Conservation (phyloP, 768 basidiomycete species). For the Dacryopinax primogenitus region DNA sequence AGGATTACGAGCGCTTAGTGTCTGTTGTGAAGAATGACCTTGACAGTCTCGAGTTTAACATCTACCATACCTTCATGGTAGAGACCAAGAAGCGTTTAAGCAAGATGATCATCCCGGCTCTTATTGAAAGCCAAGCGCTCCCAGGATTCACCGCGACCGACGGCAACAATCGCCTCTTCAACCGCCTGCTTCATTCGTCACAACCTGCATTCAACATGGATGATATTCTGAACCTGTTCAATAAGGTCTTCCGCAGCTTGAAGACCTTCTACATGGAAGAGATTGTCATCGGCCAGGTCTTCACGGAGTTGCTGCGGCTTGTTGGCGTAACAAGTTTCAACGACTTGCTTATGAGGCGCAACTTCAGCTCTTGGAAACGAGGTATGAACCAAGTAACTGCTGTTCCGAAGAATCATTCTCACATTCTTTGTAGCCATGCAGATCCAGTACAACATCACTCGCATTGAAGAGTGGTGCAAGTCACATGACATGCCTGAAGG, state of each 20-base stretch:
- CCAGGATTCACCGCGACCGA: constrained; percentile 96
- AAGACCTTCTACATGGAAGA: constrained; percentile 99
- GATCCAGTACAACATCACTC: constrained; percentile 98
- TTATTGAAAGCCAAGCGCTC: constrained; percentile 93
- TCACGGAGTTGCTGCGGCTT: constrained; percentile 87
- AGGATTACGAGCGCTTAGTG: constrained; percentile 89
- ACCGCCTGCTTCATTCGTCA: constrained; percentile 70
- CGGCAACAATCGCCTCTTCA: constrained; percentile 84
- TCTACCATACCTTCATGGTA: constrained; percentile 98
- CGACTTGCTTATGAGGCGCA: constrained; percentile 93
- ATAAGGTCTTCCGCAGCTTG: constrained; percentile 95
- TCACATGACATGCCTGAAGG: constrained; percentile 99
- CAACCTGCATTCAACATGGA: constrained; percentile 96
- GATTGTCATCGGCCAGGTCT: constrained; percentile 85
- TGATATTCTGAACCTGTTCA: constrained; percentile 88
- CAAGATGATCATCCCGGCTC: constrained; percentile 98
- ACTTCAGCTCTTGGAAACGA: constrained; percentile 99
- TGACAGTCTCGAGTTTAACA: constrained; percentile 97
- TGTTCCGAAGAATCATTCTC: too few species aligned
- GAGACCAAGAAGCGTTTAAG: constrained; percentile 91
- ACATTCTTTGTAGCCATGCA: constrained; percentile 68
- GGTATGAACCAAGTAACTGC: too few species aligned
- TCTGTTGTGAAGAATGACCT: constrained; percentile 98
- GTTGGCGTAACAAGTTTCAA: constrained; percentile 97
- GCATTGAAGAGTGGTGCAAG: constrained; percentile 98